Evolutionary conservation across 371 early-diverging fungal genomes (phyloP), one percentile per base, ranked within the genome.

Genomic region (Circinella minor): DNA sequence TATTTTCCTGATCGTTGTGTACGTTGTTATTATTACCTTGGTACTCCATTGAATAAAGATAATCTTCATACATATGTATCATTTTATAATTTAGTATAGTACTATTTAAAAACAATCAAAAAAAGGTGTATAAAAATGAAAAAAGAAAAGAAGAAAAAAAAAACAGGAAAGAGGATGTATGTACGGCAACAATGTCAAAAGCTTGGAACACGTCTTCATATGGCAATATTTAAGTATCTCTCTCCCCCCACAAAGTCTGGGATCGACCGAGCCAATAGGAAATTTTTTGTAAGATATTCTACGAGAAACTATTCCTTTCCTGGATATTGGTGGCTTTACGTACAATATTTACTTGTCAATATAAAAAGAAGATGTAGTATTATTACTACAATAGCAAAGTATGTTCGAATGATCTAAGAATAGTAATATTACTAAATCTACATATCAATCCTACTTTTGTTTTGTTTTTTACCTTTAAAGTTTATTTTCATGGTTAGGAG

Each of bases 191-290:
- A 43, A 43, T 43, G 43, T 43, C 43, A 43, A 43, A 43, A 43
- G 11, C 43, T 43, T 43, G 11, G 43, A 43, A 43, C 43, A 43
- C 9, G 15, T n/a, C 51, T 51, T 51, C 51, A 51, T 51, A 51
- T 51, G 15, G 51, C 15, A 51, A n/a, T 47, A 47, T 15, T 15
- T 47, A 15, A 11, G 9, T 47, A 11, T 47, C 15, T 3, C 15
- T 15, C 55, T n/a, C 11, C 8, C n/a, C 15, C n/a, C n/a, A 13
- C 36, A 57, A 34, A 57, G 57, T 34, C 34, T 57, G 57, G 43
- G 57, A 57, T 57, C 57, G 57, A 27, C 57, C 36, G 34, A 34
- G 57, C 57, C 57, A 57, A 57, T 57, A 57, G 57, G 57, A n/a
- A 57, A 13, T 1, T 37, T 57, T 57, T 27, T 14, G 36, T 34